Percentiles rank a stretch among this genome's conserved stretches.
These are phyloP conservation scores for Cryptococcus floricola DNA, from an alignment of 1,284 basidiomycete species.

Conservation along the genomic window DNA sequence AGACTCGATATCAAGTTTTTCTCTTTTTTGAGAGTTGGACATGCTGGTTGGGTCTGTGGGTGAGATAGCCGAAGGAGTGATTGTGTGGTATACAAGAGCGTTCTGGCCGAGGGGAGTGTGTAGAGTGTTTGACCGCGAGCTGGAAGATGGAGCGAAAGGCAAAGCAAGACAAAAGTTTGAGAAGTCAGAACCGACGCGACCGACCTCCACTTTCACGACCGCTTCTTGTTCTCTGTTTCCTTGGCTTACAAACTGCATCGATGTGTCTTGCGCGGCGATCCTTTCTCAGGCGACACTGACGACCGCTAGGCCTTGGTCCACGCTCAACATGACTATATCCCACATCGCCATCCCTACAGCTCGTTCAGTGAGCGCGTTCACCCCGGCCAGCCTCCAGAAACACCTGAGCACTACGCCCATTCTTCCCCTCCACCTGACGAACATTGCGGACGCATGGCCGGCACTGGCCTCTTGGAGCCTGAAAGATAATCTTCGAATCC, in stretches of 20 bases:
- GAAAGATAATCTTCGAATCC: slow-evolving; percentile 12
- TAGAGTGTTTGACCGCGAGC: neutral
- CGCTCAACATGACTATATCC: neutral
- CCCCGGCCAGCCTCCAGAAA: slow-evolving; percentile 15
- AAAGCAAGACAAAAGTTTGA: neutral
- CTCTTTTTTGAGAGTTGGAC: slow-evolving; percentile 3
- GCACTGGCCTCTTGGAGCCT: slow-evolving; percentile 59
- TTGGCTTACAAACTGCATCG: too few species aligned
- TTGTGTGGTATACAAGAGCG: too few species aligned
- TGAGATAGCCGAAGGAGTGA: neutral
- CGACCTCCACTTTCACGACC: neutral
- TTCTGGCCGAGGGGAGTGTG: neutral
- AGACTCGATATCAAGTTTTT: slow-evolving; percentile 24
- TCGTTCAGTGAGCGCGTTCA: slow-evolving; percentile 2
- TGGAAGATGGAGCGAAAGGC: neutral
- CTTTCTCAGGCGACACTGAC: too few species aligned
- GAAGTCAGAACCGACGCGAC: neutral
- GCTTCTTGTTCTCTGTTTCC: too few species aligned
- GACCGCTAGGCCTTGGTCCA: too few species aligned
- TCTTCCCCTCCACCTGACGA: slow-evolving; percentile 24
- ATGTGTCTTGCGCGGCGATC: too few species aligned
- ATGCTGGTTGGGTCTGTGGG: neutral
- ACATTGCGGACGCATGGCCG: slow-evolving; percentile 23
- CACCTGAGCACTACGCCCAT: slow-evolving; percentile 20
- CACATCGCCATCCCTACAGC: slow-evolving; percentile 7